Conservation (phyloP, 257 asterid species). For the Nicotiana otophora region DNA sequence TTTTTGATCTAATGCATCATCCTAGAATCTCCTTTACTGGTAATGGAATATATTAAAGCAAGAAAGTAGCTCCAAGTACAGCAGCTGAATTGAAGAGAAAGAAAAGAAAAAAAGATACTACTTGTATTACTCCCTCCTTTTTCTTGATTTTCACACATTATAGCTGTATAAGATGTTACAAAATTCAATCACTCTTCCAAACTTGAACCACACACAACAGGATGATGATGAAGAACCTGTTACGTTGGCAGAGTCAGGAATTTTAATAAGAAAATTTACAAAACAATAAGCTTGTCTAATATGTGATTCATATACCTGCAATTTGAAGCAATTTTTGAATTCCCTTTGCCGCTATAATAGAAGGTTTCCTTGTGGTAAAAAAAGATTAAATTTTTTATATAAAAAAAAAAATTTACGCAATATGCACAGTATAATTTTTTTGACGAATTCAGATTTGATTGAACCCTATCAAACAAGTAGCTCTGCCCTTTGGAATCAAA, state of each 20-base stretch:
- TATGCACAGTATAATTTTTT: background rate
- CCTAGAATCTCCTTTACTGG: constrained; percentile 82
- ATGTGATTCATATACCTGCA: too few species aligned
- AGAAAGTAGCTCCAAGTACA: constrained; percentile 43
- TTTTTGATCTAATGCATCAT: constrained; percentile 70
- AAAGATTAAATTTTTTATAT: background rate
- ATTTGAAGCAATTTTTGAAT: too few species aligned
- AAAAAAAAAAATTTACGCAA: background rate
- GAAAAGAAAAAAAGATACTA: background rate
- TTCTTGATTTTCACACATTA: constrained; percentile 44
- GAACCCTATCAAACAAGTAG: background rate
- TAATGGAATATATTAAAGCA: constrained; percentile 65
- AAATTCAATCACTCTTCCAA: background rate
- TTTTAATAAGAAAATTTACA: background rate
- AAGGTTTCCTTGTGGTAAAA: background rate
- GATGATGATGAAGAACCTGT: background rate
- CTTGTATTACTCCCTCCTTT: constrained; percentile 23
- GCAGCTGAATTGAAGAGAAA: constrained; percentile 31
- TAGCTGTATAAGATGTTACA: constrained; percentile 40
- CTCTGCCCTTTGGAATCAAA: background rate
- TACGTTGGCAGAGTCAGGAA: too few species aligned
- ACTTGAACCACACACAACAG: background rate
- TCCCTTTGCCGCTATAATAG: background rate
- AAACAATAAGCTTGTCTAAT: too few species aligned
- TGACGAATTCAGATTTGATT: background rate